A percentile compares a stretch with the other conserved stretches of the same genome.
These are phyloP conservation scores for Termitomyces heimii DNA, from an alignment of 768 basidiomycete species.

Conservation along the genomic window DNA sequence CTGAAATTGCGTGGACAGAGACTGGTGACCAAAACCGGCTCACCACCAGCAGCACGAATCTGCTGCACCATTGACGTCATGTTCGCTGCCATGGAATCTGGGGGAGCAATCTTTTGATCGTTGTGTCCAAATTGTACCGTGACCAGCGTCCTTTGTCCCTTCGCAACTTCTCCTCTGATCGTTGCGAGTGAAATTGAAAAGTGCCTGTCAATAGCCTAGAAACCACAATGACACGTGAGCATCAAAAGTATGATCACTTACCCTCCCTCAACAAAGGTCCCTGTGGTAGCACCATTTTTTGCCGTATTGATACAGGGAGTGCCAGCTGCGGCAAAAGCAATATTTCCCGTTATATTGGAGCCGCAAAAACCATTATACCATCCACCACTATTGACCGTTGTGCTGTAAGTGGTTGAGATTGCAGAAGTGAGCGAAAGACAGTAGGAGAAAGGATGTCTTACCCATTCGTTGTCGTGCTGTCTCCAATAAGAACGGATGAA, in stretches of 20 bases:
- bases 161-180: constrained; percentile 26
- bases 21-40: constrained; percentile 35
- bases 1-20: constrained; percentile 32
- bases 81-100: constrained; percentile 38
- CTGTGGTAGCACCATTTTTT: background rate
- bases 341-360: background rate
- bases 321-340: background rate
- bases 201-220: background rate
- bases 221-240: background rate
- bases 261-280: background rate
- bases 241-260: background rate
- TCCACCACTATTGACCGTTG: constrained; percentile 1
- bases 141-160: constrained; percentile 27
- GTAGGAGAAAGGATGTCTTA: background rate
- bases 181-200: background rate
- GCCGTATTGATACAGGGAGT: background rate
- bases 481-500: background rate
- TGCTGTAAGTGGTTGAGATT: background rate
- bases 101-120: constrained; percentile 34
- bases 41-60: constrained; percentile 28
- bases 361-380: background rate
- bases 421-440: background rate
- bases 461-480: constrained; percentile 1
- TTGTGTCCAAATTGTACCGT: constrained; percentile 41
- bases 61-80: constrained; percentile 33